A percentile compares a stretch with the other conserved stretches of the same genome.
Evolutionary conservation across 495 filamentous ascomycete species (phyloP).

Genomic region (Hypomontagnella monticulosa): DNA sequence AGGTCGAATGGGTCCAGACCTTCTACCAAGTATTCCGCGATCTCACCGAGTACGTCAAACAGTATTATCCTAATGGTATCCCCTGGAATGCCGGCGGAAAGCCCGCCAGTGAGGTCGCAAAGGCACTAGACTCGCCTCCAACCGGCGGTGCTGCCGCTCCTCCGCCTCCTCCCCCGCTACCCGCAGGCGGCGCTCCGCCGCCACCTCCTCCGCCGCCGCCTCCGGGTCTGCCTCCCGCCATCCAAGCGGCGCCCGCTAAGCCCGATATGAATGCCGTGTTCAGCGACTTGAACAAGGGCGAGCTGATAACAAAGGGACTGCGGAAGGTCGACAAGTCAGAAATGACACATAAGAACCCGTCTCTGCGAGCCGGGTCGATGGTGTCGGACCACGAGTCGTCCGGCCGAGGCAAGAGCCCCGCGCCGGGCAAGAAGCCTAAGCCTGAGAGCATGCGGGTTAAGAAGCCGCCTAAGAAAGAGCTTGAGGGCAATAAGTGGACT

Average conservation of each 20-base stretch:
- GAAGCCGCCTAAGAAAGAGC: slow-evolving; percentile 89
- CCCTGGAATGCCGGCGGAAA: slow-evolving; percentile 89
- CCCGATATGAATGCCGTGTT: slow-evolving; percentile 80
- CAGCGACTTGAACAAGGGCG: slow-evolving; percentile 86
- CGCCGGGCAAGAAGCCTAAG: slow-evolving; percentile 90
- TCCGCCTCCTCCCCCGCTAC: slow-evolving; percentile 63
- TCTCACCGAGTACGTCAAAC: slow-evolving; percentile 80
- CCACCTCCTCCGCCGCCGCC: slow-evolving; percentile 81
- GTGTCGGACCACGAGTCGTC: slow-evolving; percentile 71
- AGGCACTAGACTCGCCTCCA: slow-evolving; percentile 52
- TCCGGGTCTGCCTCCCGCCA: slow-evolving; percentile 64
- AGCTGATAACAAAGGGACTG: slow-evolving; percentile 83
- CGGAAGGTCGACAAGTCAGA: slow-evolving; percentile 92
- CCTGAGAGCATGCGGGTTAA: slow-evolving; percentile 92
- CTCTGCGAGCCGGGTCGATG: slow-evolving; percentile 75
- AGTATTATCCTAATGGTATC: slow-evolving; percentile 79
- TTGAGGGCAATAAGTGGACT: slow-evolving; percentile 96
- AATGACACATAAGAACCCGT: slow-evolving; percentile 99
- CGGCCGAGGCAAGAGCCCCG: slow-evolving; percentile 77
- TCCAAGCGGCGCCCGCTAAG: slow-evolving; percentile 51
- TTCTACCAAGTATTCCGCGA: slow-evolving; percentile 89
- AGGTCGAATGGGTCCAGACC: slow-evolving; percentile 85
- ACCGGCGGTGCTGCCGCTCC: slow-evolving; percentile 46
- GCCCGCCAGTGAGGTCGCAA: slow-evolving; percentile 74
- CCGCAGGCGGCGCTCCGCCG: slow-evolving; percentile 69